A percentile compares a stretch with the other conserved stretches of the same genome.
These are phyloP conservation scores for Neoascochyta sp. DNA, from an alignment of 2,329 filamentous ascomycete species.

Conservation along the genomic window DNA sequence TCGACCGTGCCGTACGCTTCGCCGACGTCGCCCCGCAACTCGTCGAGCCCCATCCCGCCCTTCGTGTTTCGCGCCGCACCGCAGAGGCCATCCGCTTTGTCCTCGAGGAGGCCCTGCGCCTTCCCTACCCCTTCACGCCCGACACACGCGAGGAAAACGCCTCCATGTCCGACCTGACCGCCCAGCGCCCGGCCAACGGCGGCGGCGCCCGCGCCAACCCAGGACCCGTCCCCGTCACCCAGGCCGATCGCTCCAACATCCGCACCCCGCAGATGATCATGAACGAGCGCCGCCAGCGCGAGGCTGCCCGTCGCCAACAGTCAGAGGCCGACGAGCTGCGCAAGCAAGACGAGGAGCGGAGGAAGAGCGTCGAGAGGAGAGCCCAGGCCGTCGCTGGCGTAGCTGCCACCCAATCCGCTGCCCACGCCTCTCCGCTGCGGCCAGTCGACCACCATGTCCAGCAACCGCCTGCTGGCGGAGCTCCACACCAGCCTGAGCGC, in stretches of 20 bases:
- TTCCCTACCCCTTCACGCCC: conserved; percentile 76
- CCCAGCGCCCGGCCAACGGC: conserved; percentile 57
- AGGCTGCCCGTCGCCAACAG: conserved; percentile 66
- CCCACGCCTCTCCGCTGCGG: conserved; percentile 21
- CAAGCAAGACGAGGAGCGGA: conserved; percentile 51
- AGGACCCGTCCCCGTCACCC: conserved; percentile 53
- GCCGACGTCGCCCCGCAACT: conserved; percentile 28
- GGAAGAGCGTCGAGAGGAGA: conserved; percentile 59
- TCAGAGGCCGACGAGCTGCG: conserved; percentile 54
- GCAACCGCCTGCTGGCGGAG: conserved; percentile 24
- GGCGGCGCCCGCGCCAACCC: conserved; percentile 53
- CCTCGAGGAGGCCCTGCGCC: conserved; percentile 83
- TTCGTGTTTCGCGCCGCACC: conserved; percentile 75
- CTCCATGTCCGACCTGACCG: conserved; percentile 81
- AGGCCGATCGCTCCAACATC: conserved; percentile 56
- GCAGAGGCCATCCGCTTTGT: conserved; percentile 88
- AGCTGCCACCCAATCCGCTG: conserved; percentile 40
- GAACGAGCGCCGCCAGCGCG: conserved; percentile 76
- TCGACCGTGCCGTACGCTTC: conserved; percentile 38
- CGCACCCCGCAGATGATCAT: conserved; percentile 87
- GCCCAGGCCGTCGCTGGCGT: conserved; percentile 52
- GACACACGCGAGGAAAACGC: conserved; percentile 86
- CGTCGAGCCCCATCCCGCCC: conserved; percentile 52
- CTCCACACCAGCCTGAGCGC: conserved; percentile 29
- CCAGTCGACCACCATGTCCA: conserved; percentile 28